Conservation (phyloP, 768 basidiomycete genomes). For the Naematelia aurantialba region DNA sequence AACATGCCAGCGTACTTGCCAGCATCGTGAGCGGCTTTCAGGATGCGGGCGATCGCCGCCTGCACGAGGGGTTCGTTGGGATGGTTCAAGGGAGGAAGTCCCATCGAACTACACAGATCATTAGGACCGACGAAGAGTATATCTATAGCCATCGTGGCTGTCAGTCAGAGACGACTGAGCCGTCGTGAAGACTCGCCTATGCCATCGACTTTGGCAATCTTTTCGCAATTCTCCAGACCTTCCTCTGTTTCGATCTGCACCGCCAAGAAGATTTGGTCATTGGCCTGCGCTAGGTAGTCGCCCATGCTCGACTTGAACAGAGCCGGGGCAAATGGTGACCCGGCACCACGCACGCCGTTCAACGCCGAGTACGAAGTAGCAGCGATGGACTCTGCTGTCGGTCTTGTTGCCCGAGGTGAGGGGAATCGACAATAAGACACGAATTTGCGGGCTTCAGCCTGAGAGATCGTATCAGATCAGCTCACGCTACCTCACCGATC, state of each 20-base stretch:
- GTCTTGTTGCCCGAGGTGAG: slow-evolving; percentile 10
- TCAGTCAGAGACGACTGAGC: not conserved
- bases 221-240: slow-evolving; percentile 37
- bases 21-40: slow-evolving; percentile 27
- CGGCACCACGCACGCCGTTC: slow-evolving; percentile 35
- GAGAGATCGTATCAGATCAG: not conserved
- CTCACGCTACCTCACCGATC: too few species aligned
- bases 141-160: slow-evolving; percentile 12
- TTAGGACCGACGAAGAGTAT: slow-evolving; percentile 41
- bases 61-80: slow-evolving; percentile 31
- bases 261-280: slow-evolving; percentile 25
- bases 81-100: slow-evolving; percentile 22
- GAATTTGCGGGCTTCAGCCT: slow-evolving; percentile 3
- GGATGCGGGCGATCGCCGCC: slow-evolving; percentile 32
- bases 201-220: slow-evolving; percentile 40
- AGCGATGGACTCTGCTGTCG: slow-evolving; percentile 5
- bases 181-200: slow-evolving; percentile 24
- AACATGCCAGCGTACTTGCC: slow-evolving; percentile 30
- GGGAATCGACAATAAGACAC: slow-evolving; percentile 33
- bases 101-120: slow-evolving; percentile 35
- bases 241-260: slow-evolving; percentile 43
- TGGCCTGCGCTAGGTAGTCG: slow-evolving; percentile 25
- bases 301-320: slow-evolving; percentile 25
- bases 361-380: slow-evolving; percentile 16
- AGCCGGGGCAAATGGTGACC: slow-evolving; percentile 29